Percentiles rank a stretch among this genome's conserved stretches.
phyloP scores from a whole-genome alignment of 495 filamentous ascomycete species.

The Letharia columbiana region DNA sequence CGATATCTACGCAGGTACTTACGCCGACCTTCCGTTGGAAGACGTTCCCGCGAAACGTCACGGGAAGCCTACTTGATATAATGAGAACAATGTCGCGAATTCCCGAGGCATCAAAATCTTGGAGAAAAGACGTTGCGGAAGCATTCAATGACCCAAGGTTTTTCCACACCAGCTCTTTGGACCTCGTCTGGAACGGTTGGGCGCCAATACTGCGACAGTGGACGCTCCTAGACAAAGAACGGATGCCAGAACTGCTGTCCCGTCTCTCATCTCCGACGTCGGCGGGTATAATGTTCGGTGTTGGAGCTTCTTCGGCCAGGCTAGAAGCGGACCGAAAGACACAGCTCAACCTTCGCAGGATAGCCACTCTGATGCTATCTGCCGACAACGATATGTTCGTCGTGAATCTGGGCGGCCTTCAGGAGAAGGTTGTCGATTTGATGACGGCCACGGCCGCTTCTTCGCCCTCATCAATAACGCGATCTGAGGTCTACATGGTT shows the following conservation, averaged over 20 bases:
- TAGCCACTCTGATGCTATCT: conserved; percentile 68
- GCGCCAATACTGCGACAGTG: conserved; percentile 75
- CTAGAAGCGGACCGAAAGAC: conserved; percentile 89
- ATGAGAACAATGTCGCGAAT: conserved; percentile 69
- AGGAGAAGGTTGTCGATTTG: conserved; percentile 82
- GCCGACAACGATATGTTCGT: conserved; percentile 69
- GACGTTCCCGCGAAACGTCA: conserved; percentile 79
- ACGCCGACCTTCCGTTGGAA: conserved; percentile 77
- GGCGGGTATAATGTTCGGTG: conserved; percentile 96
- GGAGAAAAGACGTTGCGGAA: conserved; percentile 88
- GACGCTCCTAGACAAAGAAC: conserved; percentile 76
- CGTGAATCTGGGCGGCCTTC: conserved; percentile 57
- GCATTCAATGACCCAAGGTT: conserved; percentile 86
- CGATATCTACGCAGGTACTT: conserved; percentile 76
- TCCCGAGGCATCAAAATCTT: conserved; percentile 72
- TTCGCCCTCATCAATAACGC: conserved; percentile 81
- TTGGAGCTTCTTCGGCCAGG: conserved; percentile 89
- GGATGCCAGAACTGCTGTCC: conserved; percentile 68
- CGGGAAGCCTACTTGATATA: conserved; percentile 58
- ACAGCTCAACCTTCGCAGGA: conserved; percentile 80
- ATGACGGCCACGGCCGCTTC: conserved; percentile 77
- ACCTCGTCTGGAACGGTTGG: conserved; percentile 65
- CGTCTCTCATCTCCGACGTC: conserved; percentile 78
- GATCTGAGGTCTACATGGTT: conserved; percentile 84
- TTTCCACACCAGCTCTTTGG: conserved; percentile 54